Base-by-base conservation (phyloP, 805 yeast genomes). In the Zygosaccharomyces bailii region DNA sequence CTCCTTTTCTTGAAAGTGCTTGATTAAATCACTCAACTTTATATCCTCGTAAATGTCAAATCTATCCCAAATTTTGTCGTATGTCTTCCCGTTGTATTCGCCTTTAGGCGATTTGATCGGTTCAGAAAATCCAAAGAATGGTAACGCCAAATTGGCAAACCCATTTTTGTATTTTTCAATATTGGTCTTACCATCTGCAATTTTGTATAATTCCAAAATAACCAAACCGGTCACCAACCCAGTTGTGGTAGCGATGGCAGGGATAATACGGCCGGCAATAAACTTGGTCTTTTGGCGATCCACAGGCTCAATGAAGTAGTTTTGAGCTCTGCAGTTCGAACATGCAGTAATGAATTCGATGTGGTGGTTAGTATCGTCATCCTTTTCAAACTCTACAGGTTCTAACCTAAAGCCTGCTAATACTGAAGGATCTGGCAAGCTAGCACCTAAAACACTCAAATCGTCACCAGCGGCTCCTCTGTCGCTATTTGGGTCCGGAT, bases 241-340 rank as follows among this genome's bases (percentile, higher is more conserved):
- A n/a, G 99, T 93, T 1, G 99, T 93, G 2, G 99, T 93, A 29
- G 99, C 99, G 72, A 93, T 93, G 16, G 99, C 99, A 11, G 99
- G 99, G 54, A 93, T 93, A 54, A 93, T 93, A 68, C 95, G 83
- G 38, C 99, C 99, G 5, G 99, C 99, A 65, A 93, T 91, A 59
- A 91, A 88, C 71, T 93, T 93, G 30, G 99, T 93, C 71, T 85
- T 87, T 41, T 82, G 81, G 51, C 82, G 79, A 61, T 91, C 97
- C 29, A 91, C 97, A 9, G 88, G 72, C 60, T 88, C 96, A 54
- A 91, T 89, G 32, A 80, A 76, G 62, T 91, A 91, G 69, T 89
- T 91, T 68, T 80, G 73, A 21, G 99, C 99, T 66, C 99, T 83
- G 68, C 96, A 80, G 66, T 93, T 93, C 2, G 98, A 91, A 17